Percentiles rank a stretch among this genome's conserved stretches.
These are phyloP conservation scores for Eucalyptus cloeziana DNA, from an alignment of 345 rosid genomes.

Conservation along the genomic window DNA sequence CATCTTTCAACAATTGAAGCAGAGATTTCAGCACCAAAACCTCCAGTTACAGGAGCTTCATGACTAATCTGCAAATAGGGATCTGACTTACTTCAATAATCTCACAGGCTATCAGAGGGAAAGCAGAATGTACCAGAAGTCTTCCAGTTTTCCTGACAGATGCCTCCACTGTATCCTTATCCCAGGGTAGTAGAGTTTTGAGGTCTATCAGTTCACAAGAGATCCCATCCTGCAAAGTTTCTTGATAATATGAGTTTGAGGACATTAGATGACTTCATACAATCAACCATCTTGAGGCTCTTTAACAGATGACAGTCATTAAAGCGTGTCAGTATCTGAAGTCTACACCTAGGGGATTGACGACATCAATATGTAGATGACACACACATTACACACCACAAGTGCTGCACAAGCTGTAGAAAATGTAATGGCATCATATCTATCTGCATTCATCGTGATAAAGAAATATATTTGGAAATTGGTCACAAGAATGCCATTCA, in stretches of 20 bases:
- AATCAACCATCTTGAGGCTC: not conserved
- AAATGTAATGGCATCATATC: not conserved
- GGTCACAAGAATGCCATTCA: not conserved
- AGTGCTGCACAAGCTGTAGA: not conserved
- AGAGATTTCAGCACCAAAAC: constrained; percentile 87
- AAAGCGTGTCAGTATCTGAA: not conserved
- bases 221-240: constrained; percentile 59
- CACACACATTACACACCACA: not conserved
- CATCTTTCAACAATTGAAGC: constrained; percentile 76
- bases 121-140: constrained; percentile 48
- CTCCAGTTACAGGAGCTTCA: constrained; percentile 92
- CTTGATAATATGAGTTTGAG: not conserved
- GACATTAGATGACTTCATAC: not conserved
- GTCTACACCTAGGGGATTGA: not conserved
- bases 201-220: constrained; percentile 87
- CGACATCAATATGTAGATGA: not conserved
- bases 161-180: constrained; percentile 79
- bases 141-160: constrained; percentile 82
- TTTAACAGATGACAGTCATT: not conserved
- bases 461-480: not conserved
- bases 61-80: constrained; percentile 60
- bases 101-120: not conserved
- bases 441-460: not conserved
- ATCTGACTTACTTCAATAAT: not conserved
- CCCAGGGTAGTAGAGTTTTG: constrained; percentile 85